Evolutionary conservation across 768 basidiomycete genomes (phyloP).

Genomic region (Boletus reticulatus): DNA sequence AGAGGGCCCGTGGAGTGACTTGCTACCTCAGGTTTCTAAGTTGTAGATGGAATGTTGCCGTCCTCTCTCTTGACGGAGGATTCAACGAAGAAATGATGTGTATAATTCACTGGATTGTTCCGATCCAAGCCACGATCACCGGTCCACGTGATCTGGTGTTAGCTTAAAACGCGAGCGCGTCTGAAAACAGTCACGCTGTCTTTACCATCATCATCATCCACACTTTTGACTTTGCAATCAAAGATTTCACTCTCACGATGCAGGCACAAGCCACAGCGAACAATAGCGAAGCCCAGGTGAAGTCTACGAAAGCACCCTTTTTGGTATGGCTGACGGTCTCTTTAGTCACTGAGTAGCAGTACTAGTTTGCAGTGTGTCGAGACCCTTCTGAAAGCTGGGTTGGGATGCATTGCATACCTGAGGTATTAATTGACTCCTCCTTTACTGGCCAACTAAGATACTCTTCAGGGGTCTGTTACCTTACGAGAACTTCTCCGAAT

Average conservation of each 20-base stretch:
- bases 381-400: slow-evolving; percentile 66
- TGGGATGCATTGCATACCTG: slow-evolving; percentile 76
- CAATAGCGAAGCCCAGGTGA: slow-evolving; percentile 27
- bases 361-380: slow-evolving; percentile 72
- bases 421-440: slow-evolving; percentile 39
- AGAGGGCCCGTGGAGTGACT: not conserved
- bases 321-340: slow-evolving; percentile 3
- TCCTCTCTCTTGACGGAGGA: too few relatives aligned
- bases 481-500: slow-evolving; percentile 73
- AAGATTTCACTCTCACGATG: slow-evolving; percentile 13
- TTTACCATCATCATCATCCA: not conserved
- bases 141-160: slow-evolving; percentile 20
- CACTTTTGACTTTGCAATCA: not conserved
- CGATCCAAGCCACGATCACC: not conserved
- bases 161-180: slow-evolving; percentile 18
- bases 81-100: too few relatives aligned
- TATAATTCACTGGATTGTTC: too few relatives aligned
- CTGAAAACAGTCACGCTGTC: not conserved
- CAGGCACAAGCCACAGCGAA: slow-evolving; percentile 21
- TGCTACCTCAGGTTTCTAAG: not conserved
- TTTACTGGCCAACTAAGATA: slow-evolving; percentile 5
- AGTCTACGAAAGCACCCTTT: not conserved
- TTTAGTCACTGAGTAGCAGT: slow-evolving; percentile 46
- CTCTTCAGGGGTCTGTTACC: slow-evolving; percentile 65
- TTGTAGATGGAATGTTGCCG: not conserved